Base-by-base conservation (phyloP, 345 rosid genomes). In the Psidium guajava region DNA sequence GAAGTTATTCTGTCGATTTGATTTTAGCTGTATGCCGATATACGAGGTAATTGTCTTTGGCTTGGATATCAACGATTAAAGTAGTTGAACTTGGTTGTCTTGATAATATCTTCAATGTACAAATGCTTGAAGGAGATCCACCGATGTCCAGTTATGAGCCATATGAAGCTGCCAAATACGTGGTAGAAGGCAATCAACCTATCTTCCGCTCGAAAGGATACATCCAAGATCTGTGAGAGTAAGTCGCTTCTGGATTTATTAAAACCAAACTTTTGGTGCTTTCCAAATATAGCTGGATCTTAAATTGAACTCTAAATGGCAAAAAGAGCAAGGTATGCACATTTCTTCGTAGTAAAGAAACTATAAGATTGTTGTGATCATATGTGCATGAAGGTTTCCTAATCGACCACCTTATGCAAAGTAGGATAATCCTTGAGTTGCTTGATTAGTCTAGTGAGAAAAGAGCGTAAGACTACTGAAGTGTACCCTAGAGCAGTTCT, bases 111-210 rank as follows among this genome's bases (percentile, higher is more conserved):
- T 77, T 87, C 54, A 53, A 81, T 83, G 85, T 69, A 44, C 89
- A 97, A 98, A 97, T 97, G 99, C 94, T 97, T 69, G 99, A 96
- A 90, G 99, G 99, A 74, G 98, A 96, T 75, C 98, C 98, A 22
- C 99, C 99, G 0, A 88, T 95, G 82, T 92, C 95, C 4, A 91
- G 89, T 89, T 92, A 91, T 77, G 98, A 97, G 90, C 98, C 99
- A 57, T 96, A 96, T 85, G 99, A 97, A 91, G 98, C 98, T 86
- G 98, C 99, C 57, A 97, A 96, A 90, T 89, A 91, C 83, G 98
- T 93, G 88, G 94, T 98, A 50, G 98, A 96, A 32, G 99, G 98
- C 82, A 96, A 94, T 83, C 93, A 98, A 83, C 99, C 99, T 81
- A 81, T 73, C 57, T 96, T 93, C 88, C 98, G 91, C 61, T 86